Conservation (phyloP, 2,329 filamentous ascomycete genomes). For the Ilyonectria sp. region DNA sequence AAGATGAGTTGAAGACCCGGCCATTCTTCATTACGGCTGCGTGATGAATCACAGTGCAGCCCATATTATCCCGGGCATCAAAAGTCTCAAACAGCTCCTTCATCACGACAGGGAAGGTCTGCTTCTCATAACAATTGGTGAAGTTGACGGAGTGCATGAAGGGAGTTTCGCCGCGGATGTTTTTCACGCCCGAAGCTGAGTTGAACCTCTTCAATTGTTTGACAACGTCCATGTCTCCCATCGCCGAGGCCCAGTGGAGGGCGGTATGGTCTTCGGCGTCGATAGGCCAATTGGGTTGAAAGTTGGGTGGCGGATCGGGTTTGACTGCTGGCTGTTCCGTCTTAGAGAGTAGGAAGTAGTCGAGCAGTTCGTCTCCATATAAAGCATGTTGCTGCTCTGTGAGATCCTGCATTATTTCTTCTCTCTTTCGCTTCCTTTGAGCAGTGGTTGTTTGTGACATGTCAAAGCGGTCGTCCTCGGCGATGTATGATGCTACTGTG, state of each 20-base stretch:
- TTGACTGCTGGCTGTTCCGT: slow-evolving; percentile 80
- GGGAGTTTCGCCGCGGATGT: slow-evolving; percentile 86
- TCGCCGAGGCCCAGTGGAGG: slow-evolving; percentile 96
- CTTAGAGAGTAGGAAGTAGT: slow-evolving; percentile 93
- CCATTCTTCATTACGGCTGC: slow-evolving; percentile 90
- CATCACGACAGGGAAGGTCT: slow-evolving; percentile 88
- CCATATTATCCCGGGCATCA: slow-evolving; percentile 82
- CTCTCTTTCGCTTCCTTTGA: slow-evolving; percentile 83
- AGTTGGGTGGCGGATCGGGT: slow-evolving; percentile 86
- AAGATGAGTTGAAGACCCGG: slow-evolving; percentile 86
- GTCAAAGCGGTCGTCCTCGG: slow-evolving; percentile 85
- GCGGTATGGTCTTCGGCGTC: slow-evolving; percentile 94
- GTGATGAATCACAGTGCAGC: slow-evolving; percentile 94
- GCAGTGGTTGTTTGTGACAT: slow-evolving; percentile 74
- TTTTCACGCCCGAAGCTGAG: slow-evolving; percentile 80
- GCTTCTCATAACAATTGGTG: slow-evolving; percentile 96
- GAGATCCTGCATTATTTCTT: slow-evolving; percentile 72
- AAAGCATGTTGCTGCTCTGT: slow-evolving; percentile 89
- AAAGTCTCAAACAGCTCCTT: slow-evolving; percentile 88
- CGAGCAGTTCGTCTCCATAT: slow-evolving; percentile 93
- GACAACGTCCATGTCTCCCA: slow-evolving; percentile 95
- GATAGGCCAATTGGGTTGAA: slow-evolving; percentile 92
- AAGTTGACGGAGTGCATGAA: slow-evolving; percentile 96
- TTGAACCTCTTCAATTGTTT: slow-evolving; percentile 87
- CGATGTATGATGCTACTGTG: slow-evolving; percentile 87